Evolutionary conservation across 805 yeast genomes (phyloP), one percentile per base, ranked within the genome.

Genomic region (Kodamaea hsintzibuensis): DNA sequence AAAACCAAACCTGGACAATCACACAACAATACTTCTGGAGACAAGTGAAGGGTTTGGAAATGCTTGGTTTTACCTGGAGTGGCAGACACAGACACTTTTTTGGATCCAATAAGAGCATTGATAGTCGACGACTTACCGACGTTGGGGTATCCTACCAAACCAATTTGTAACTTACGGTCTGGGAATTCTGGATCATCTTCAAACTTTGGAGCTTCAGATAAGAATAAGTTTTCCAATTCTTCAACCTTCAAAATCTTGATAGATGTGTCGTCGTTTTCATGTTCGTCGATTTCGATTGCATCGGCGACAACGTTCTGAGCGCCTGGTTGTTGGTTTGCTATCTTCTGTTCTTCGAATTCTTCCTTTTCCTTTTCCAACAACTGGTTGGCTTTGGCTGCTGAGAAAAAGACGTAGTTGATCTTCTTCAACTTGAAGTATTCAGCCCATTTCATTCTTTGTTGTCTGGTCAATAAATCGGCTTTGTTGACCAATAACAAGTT

Each of bases 11-110:
- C 99, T 1, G 99, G 99, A 78, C 99, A 95, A 79, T 95, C 99
- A 73, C 98, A 95, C 51, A 95, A 78, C 60, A 91, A 80, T 1
- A 95, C 95, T 38, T 87, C 80, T 50, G 88, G 89, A 0, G 97
- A 84, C 45, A 95, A 79, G 66, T 84, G 82, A 57, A 95, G 92
- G 1, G 99, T 95, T 77, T 95, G 99, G 80, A 95, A 95, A 79
- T 95, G 99, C 70, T 95, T 95, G 12, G 99, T 95, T 69, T 95
- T 95, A 76, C 99, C 99, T 12, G 99, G 99, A 0, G 99, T 95
- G 1, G 98, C 81, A 1, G 98, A 93, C 39, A 95, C 99, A 1
- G 98, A 91, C n/a, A 95, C 99, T 69, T 90, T 92, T 67, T 95
- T 95, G 16, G 98, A 85, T 12, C 99, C 99, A 46, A 93, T 95